Conservation (phyloP, 176 grass and related monocot genomes). For the Triticum urartu region DNA sequence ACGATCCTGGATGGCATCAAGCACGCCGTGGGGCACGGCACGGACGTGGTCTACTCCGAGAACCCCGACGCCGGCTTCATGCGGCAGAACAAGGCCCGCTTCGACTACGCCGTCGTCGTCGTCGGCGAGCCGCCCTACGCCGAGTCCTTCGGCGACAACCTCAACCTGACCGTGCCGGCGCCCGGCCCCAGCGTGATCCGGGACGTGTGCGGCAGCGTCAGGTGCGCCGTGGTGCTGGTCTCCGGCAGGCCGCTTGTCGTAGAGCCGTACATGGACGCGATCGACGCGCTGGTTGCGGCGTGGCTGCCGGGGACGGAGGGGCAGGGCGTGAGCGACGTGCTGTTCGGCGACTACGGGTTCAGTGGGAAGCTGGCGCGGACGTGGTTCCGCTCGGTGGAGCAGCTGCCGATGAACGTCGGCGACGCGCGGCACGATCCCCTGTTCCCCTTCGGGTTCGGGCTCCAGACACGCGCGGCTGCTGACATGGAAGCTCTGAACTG, state of each 20-base stretch:
- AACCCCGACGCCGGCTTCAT: constrained; percentile 40
- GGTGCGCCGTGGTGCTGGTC: constrained; percentile 56
- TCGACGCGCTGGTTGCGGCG: constrained; percentile 78
- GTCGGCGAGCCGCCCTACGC: constrained; percentile 65
- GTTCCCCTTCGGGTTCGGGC: constrained; percentile 65
- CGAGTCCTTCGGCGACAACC: constrained; percentile 61
- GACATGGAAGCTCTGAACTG: background rate
- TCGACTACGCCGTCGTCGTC: constrained; percentile 57
- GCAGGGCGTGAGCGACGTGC: constrained; percentile 75
- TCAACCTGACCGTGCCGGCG: constrained; percentile 62
- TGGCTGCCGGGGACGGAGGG: constrained; percentile 92
- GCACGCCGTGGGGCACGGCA: constrained; percentile 43
- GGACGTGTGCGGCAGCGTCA: constrained; percentile 45
- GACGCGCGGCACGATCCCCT: constrained; percentile 67
- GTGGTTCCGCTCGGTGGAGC: constrained; percentile 88
- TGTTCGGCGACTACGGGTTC: constrained; percentile 92
- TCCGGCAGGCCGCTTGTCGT: constrained; percentile 64
- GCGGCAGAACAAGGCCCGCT: constrained; percentile 28
- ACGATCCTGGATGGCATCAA: constrained; percentile 57
- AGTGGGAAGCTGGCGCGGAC: constrained; percentile 76
- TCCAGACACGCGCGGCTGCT: constrained; percentile 23
- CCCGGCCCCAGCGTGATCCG: constrained; percentile 50
- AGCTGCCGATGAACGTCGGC: constrained; percentile 91
- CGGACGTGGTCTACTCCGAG: constrained; percentile 54
- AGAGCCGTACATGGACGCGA: constrained; percentile 41